Evolutionary conservation across 441 rosid species (phyloP).

Genomic region (Populus hybrid): DNA sequence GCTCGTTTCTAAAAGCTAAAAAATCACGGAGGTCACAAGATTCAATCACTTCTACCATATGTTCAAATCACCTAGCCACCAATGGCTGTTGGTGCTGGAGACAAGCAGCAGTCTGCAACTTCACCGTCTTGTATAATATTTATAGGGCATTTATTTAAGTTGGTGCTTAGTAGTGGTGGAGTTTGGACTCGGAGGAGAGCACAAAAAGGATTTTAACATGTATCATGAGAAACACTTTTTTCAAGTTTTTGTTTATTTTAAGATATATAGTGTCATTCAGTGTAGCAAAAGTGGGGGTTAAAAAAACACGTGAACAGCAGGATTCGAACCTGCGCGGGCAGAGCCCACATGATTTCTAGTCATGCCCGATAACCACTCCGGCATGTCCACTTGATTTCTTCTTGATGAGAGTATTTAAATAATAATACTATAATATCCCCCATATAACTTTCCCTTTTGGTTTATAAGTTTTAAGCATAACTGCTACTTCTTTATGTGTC

Average conservation of each 20-base stretch:
- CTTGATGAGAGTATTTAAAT: fast-evolving
- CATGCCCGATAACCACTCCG: slow-evolving; percentile 79
- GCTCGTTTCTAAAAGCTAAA: too few species aligned
- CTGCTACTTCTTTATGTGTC: background rate
- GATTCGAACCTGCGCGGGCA: slow-evolving; percentile 62
- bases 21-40: too few species aligned
- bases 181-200: background rate
- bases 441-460: too few species aligned
- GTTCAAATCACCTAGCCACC: background rate
- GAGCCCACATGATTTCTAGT: slow-evolving; percentile 97
- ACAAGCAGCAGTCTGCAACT: background rate
- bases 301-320: background rate
- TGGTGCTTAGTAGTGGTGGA: background rate
- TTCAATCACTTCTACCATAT: background rate
- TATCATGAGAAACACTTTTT: background rate
- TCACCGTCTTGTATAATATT: background rate
- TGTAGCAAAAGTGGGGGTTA: too few species aligned
- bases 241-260: background rate
- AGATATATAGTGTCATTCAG: too few species aligned
- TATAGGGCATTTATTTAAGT: background rate
- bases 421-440: fast-evolving
- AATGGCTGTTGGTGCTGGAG: background rate
- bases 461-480: background rate
- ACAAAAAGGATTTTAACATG: background rate
- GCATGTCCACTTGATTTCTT: slow-evolving; percentile 39